A percentile compares a stretch with the other conserved stretches of the same genome.
These are phyloP conservation scores for Chrysanthemum seticuspe DNA, from an alignment of 129 eudicot species.

Conservation along the genomic window DNA sequence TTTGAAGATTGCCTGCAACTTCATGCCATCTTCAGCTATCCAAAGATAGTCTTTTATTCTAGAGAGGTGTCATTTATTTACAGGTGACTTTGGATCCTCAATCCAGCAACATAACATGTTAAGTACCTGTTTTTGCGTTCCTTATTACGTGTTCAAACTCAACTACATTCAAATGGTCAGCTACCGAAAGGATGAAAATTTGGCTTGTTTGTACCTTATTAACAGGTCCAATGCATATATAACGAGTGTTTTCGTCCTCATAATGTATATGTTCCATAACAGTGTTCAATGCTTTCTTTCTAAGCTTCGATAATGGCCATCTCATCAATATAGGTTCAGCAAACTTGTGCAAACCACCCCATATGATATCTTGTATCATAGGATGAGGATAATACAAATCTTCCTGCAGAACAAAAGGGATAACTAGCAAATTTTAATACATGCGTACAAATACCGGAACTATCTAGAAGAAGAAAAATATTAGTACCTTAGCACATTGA, in stretches of 20 bases:
- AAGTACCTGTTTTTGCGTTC: constrained; percentile 43
- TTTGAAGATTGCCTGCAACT: constrained; percentile 55
- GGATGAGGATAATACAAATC: constrained; percentile 87
- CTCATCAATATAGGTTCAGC: constrained; percentile 55
- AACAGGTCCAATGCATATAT: constrained; percentile 73
- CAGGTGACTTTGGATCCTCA: constrained; percentile 54
- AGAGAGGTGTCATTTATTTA: constrained; percentile 48
- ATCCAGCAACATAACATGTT: constrained; percentile 77
- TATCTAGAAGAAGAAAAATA: background rate
- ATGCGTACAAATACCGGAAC: constrained; percentile 12
- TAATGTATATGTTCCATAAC: constrained; percentile 70
- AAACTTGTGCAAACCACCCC: constrained; percentile 53
- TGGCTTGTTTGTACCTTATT: constrained; percentile 48
- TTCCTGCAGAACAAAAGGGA: constrained; percentile 46
- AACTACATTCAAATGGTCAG: background rate
- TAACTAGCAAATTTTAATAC: background rate
- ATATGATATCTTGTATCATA: constrained; percentile 59
- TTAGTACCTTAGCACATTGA: constrained; percentile 56
- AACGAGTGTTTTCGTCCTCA: constrained; percentile 65
- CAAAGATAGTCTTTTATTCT: constrained; percentile 67
- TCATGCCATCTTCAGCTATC: constrained; percentile 89
- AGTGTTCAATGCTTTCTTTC: constrained; percentile 51
- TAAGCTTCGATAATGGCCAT: constrained; percentile 74
- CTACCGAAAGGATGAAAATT: background rate
- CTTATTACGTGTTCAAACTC: background rate